These are phyloP conservation scores for Talaromyces thailandensis DNA, from an alignment of 495 filamentous ascomycete species.

Conservation along the genomic window DNA sequence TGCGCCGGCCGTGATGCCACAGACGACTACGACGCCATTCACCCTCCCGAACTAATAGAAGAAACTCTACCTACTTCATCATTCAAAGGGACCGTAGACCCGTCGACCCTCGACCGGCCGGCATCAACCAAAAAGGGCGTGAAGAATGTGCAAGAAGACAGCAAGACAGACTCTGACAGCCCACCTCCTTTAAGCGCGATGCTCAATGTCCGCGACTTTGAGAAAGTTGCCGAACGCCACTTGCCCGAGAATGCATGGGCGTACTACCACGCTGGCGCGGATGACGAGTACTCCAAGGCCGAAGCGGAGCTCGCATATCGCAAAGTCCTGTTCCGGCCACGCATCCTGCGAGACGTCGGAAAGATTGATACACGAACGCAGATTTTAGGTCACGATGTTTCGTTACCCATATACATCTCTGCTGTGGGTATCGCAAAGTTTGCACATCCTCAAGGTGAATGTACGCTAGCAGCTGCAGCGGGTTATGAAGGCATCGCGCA, in stretches of 20 bases:
- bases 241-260: conserved; percentile 67
- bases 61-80: conserved; percentile 16
- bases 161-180: not conserved
- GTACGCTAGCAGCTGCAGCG: conserved; percentile 61
- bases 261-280: conserved; percentile 76
- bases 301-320: conserved; percentile 76
- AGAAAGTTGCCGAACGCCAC: conserved; percentile 40
- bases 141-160: not conserved
- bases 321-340: conserved; percentile 72
- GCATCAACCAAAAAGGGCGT: not conserved
- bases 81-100: conserved; percentile 15
- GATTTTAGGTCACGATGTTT: conserved; percentile 64
- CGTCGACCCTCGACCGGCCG: not conserved
- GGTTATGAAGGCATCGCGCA: conserved; percentile 46
- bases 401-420: conserved; percentile 69
- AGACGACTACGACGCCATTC: conserved; percentile 73
- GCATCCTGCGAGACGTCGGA: conserved; percentile 62
- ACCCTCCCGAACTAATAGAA: conserved; percentile 49
- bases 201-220: conserved; percentile 61
- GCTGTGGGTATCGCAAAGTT: conserved; percentile 74
- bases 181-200: conserved; percentile 47
- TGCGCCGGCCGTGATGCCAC: conserved; percentile 85
- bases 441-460: conserved; percentile 72
- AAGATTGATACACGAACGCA: conserved; percentile 61
- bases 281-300: conserved; percentile 80